Base-by-base conservation (phyloP, 345 rosid species). In the Eucalyptus viminalis region DNA sequence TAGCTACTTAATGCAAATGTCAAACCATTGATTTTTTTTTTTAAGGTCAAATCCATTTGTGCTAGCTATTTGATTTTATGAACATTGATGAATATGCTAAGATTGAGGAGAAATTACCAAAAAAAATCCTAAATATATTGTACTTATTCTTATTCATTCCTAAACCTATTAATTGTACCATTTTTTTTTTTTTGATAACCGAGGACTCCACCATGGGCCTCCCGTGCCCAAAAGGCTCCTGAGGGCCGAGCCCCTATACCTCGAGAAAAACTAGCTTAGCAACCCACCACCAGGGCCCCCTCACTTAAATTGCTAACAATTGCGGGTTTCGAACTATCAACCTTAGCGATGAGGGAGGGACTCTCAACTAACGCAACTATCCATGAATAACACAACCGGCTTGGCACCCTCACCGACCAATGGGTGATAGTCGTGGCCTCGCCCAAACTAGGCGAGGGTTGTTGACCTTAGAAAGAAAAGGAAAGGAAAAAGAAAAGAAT, bases 261-360 rank as follows among this genome's bases (percentile, higher is more conserved):
- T 49, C 3, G 3, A 49, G 16, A 14, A 6, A 49, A 6, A 49
- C 16, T 49, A 49, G 6, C 16, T 49, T 1, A 14, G 0, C 16
- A 49, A 49, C 16, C 51, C 1, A 49, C 16, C 16, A 0, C 51
- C 0, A 49, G 0, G 0, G 51, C 16, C 51, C 16, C 4, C 51
- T 4, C 51, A 49, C 51, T 49, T 49, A 49, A 49, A 49, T 49
- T 3, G 6, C 6, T 49, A 49, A 3, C 51, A 49, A 49, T 0
- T 49, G 16, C 1, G 6, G 6, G 51, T 14, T 49, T 49, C 6
- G 16, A 49, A 49, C 6, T 49, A 49, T 49, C 51, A 49, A 5
- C 16, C 6, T 49, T 0, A 14, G 6, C 16, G 7, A 49, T 14
- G 16, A 49, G 51, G 1, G 7, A 14, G 6, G 6, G 6, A 14